Evolutionary conservation across 441 rosid genomes (phyloP), one percentile per base, ranked within the genome.

Genomic region (Arabidopsis lyrata): DNA sequence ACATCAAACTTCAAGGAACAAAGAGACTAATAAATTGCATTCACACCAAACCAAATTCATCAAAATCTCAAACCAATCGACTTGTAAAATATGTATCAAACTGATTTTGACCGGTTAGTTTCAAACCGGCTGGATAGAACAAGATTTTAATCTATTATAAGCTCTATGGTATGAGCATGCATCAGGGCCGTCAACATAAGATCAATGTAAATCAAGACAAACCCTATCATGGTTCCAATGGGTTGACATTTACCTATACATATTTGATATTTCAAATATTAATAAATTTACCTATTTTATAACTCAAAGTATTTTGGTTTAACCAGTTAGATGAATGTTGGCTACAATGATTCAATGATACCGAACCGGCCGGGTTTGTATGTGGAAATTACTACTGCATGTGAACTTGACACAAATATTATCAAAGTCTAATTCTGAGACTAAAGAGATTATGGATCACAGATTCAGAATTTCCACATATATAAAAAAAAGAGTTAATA

Each of bases 11-110:
- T n/a, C n/a, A n/a, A n/a, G n/a, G n/a, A n/a, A n/a, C n/a, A n/a
- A n/a, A n/a, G n/a, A n/a, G n/a, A n/a, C n/a, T n/a, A 10, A 16
- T 58, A 59, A 13, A 6, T 60, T 41, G 65, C 65, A 60, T 48
- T 18, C 4, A 24, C 20, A 16, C 0, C 5, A 48, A 9, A 3
- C 53, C 5, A 24, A 1, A 48, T 48, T 24, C 24, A 22, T 48
- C 45, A 58, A 32, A 11, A 38, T 11, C 10, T 42, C 13, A 61
- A 60, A 8, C 35, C 35, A 22, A 24, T 6, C 2, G 65, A 60
- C 12, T 60, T 22, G 48, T 13, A 10, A 38, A 15, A 41, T 61
- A 42, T 41, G 8, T 14, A 61, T 4, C 18, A 39, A 22, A 24
- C 24, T 62, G 53, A 24, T 8, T 24, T 9, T n/a, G 22, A n/a